Evolutionary conservation across 768 basidiomycete species (phyloP).

Genomic region (Boletus insuetus): DNA sequence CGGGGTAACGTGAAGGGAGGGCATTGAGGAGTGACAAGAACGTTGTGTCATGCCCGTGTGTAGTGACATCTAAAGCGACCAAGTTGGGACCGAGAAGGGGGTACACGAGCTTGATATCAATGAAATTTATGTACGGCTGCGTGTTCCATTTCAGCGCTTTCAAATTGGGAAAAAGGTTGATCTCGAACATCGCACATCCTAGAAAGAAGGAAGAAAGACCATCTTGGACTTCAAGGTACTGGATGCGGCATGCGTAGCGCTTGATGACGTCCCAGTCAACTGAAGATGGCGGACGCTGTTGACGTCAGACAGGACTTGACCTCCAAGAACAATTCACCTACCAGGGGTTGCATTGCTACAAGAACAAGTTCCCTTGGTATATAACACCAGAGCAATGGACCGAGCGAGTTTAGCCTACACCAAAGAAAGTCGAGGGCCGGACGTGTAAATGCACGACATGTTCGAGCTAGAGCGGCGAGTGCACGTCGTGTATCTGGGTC

Average conservation of each 20-base stretch:
- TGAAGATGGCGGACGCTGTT: background rate
- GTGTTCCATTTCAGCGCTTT: background rate
- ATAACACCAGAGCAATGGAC: background rate
- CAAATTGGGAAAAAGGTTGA: background rate
- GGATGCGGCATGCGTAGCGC: background rate
- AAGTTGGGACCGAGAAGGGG: background rate
- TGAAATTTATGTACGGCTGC: background rate
- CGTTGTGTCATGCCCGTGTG: background rate
- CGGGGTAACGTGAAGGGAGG: background rate
- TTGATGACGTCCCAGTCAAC: background rate
- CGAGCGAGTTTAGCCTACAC: background rate
- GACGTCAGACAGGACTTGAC: background rate
- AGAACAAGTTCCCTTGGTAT: background rate
- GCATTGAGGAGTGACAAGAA: background rate
- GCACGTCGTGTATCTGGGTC: background rate
- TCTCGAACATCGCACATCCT: background rate
- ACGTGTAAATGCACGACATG: background rate
- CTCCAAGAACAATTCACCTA: background rate
- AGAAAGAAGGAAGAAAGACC: background rate
- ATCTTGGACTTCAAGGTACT: background rate
- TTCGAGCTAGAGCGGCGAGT: background rate
- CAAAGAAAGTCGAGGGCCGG: constrained; percentile 1
- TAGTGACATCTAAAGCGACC: background rate
- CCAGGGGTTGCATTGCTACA: background rate
- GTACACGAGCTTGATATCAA: background rate